phyloP scores from a whole-genome alignment of 1,284 basidiomycete genomes.

The Boletellus sp. region DNA sequence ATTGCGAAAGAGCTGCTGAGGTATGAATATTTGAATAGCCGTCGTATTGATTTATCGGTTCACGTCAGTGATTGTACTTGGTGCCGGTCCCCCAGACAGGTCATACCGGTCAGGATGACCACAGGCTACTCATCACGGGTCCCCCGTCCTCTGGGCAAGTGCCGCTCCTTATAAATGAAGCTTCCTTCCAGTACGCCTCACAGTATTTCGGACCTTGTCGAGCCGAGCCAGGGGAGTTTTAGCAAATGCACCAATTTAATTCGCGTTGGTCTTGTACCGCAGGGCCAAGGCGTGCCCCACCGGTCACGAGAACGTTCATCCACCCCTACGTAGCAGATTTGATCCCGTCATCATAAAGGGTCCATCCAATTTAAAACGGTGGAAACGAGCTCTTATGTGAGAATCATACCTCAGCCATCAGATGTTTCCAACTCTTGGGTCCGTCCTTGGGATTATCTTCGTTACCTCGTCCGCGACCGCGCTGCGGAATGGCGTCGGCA shows the following conservation, averaged over 20 bases:
- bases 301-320: constrained; percentile 1
- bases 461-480: constrained; percentile 15
- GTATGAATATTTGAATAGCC: background rate
- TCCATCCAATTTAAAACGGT: constrained; percentile 15
- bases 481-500: constrained; percentile 32
- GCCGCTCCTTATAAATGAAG: background rate
- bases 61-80: background rate
- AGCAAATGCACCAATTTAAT: background rate
- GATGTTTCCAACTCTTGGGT: constrained; percentile 17
- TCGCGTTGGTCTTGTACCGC: background rate
- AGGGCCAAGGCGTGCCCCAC: background rate
- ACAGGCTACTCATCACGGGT: background rate
- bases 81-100: background rate
- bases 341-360: background rate
- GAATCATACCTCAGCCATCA: background rate
- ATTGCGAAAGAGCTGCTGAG: background rate
- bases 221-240: background rate
- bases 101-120: background rate
- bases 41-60: background rate
- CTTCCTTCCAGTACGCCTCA: background rate
- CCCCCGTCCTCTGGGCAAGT: background rate
- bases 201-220: background rate
- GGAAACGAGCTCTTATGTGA: background rate
- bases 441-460: constrained; percentile 13
- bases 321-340: no score